phyloP scores from a whole-genome alignment of 139 green algal genomes.

The Gonium pectorale region DNA sequence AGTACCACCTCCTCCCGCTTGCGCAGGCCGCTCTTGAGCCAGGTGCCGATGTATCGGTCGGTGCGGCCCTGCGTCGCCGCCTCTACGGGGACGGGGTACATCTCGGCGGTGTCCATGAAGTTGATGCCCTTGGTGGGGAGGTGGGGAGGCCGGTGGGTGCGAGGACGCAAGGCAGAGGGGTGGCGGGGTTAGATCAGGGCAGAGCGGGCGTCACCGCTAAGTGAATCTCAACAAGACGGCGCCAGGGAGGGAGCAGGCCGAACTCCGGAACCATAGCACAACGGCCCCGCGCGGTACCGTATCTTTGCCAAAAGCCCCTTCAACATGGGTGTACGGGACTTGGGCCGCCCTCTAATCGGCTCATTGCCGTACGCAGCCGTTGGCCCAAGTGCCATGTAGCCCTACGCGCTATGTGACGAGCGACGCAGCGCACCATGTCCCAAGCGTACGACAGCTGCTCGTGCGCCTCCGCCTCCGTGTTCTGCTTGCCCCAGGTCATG shows the following conservation, averaged over 20 bases:
- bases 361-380: no score
- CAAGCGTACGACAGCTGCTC: slow-evolving; percentile 65
- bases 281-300: background rate
- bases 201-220: background rate
- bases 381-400: no score
- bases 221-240: background rate
- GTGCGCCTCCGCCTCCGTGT: slow-evolving; percentile 69
- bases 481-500: slow-evolving; percentile 91
- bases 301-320: slow-evolving; percentile 58
- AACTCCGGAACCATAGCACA: background rate
- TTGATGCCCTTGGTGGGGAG: slow-evolving; percentile 76
- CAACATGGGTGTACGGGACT: no score
- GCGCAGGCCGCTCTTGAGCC: slow-evolving; percentile 72
- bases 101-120: slow-evolving; percentile 92
- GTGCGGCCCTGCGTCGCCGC: slow-evolving; percentile 81
- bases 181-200: background rate
- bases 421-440: slow-evolving; percentile 20
- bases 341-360: no score
- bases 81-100: slow-evolving; percentile 79
- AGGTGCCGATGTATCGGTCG: slow-evolving; percentile 87
- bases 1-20: slow-evolving; percentile 84
- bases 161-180: background rate
- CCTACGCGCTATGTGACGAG: background rate
- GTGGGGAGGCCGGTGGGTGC: background rate
- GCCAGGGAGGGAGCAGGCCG: background rate